phyloP scores from a whole-genome alignment of 768 basidiomycete genomes.

The Calocybe indica region DNA sequence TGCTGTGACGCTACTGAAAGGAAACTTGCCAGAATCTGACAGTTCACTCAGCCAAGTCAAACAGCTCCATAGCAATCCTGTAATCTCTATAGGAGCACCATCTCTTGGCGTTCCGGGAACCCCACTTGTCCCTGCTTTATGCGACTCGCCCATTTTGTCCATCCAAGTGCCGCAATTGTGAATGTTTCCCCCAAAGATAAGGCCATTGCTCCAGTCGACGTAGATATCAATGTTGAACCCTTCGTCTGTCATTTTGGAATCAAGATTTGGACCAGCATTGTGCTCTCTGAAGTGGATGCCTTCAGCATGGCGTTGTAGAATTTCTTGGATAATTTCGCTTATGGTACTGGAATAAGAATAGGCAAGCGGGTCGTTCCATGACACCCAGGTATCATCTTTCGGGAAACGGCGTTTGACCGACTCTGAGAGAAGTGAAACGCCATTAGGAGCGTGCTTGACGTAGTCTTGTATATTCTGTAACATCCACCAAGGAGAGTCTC shows the following conservation, averaged over 20 bases:
- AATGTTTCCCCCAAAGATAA: conserved; percentile 82
- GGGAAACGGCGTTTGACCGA: conserved; percentile 92
- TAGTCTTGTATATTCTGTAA: conserved; percentile 98
- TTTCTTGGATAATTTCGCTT: conserved; percentile 95
- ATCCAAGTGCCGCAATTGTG: conserved; percentile 94
- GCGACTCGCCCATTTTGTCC: conserved; percentile 98
- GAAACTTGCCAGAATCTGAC: conserved; percentile 63
- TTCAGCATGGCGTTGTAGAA: conserved; percentile 86
- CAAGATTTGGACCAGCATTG: conserved; percentile 95
- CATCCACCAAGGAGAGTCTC: conserved; percentile 99
- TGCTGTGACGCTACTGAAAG: conserved; percentile 84
- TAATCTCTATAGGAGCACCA: conserved; percentile 94
- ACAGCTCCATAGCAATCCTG: conserved; percentile 88
- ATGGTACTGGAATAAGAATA: conserved; percentile 78
- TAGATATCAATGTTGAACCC: conserved; percentile 92
- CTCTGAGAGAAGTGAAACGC: conserved; percentile 73
- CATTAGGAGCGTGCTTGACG: conserved; percentile 76
- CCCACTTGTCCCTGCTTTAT: conserved; percentile 89
- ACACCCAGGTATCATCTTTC: conserved; percentile 86
- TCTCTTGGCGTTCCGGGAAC: conserved; percentile 95
- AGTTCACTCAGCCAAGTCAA: conserved; percentile 82
- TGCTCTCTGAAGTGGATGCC: conserved; percentile 95
- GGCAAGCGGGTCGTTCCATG: conserved; percentile 82
- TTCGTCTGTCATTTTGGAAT: conserved; percentile 90
- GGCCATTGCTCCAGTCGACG: conserved; percentile 95